Percentiles rank a stretch among this genome's conserved stretches.
These are phyloP conservation scores for Ophiosphaerella korrae DNA, from an alignment of 2,329 filamentous ascomycete genomes.

Conservation along the genomic window DNA sequence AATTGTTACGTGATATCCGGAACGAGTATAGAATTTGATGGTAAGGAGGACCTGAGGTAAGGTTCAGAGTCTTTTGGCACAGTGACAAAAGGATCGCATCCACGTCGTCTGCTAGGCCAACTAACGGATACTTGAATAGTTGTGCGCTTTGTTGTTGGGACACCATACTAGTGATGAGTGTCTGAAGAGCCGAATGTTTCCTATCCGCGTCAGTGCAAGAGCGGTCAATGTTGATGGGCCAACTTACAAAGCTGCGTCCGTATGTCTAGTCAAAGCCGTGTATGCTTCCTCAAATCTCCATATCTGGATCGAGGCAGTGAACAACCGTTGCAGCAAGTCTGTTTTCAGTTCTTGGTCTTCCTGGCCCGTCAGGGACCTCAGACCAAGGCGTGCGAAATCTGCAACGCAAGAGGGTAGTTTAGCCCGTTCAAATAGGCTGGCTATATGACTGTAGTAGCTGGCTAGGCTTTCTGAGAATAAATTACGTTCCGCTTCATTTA, in stretches of 20 bases:
- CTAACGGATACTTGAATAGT: constrained; percentile 77
- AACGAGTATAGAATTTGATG: constrained; percentile 92
- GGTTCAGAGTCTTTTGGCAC: constrained; percentile 71
- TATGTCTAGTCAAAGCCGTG: constrained; percentile 74
- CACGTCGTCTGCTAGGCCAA: constrained; percentile 75
- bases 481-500: constrained; percentile 75
- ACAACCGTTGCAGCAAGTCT: constrained; percentile 76
- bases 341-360: constrained; percentile 42
- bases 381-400: constrained; percentile 78
- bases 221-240: background rate
- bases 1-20: constrained; percentile 82
- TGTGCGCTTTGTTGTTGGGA: constrained; percentile 38
- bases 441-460: constrained; percentile 85
- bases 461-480: constrained; percentile 74
- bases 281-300: constrained; percentile 84
- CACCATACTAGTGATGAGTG: constrained; percentile 59
- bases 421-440: constrained; percentile 78
- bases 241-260: constrained; percentile 66
- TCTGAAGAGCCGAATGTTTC: constrained; percentile 72
- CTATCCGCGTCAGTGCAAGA: constrained; percentile 18
- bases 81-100: constrained; percentile 77
- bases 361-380: constrained; percentile 48
- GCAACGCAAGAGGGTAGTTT: constrained; percentile 80
- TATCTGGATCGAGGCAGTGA: constrained; percentile 78
- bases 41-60: constrained; percentile 68